Conservation (phyloP, 2,329 filamentous ascomycete genomes). For the Colletotrichum australisinense region DNA sequence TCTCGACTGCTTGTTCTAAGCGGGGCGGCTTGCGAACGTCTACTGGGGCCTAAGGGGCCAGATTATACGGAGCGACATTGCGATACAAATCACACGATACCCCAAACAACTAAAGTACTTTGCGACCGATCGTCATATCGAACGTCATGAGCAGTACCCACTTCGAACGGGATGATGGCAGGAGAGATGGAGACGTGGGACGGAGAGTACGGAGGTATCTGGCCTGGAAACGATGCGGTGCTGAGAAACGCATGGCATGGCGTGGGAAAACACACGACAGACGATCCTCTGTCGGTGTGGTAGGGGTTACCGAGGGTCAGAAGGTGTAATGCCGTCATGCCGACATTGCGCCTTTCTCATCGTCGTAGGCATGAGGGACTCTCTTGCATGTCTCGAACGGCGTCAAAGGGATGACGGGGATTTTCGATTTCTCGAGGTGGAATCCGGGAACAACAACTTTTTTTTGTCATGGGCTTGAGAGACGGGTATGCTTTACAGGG, state of each 20-base stretch:
- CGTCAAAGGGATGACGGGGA: background rate
- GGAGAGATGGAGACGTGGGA: background rate
- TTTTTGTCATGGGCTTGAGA: background rate
- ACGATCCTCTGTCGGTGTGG: background rate
- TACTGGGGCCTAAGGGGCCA: no score
- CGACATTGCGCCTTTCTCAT: background rate
- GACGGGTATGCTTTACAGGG: background rate
- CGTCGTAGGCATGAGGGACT: background rate
- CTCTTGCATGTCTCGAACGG: background rate
- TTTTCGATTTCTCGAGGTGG: background rate
- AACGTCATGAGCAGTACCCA: background rate
- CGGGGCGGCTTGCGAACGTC: background rate
- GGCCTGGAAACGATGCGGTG: background rate
- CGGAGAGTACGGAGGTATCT: background rate
- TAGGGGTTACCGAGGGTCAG: no score
- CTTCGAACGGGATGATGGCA: background rate
- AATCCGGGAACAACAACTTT: background rate
- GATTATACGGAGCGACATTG: background rate
- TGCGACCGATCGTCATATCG: background rate
- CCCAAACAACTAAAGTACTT: background rate
- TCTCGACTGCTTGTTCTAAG: slow-evolving; percentile 66
- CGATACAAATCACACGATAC: slow-evolving; percentile 15
- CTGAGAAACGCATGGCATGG: background rate
- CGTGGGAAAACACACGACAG: background rate
- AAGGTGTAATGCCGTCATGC: background rate